Evolutionary conservation across 768 basidiomycete species (phyloP).

Genomic region (Cantharellus cinnabarinus): DNA sequence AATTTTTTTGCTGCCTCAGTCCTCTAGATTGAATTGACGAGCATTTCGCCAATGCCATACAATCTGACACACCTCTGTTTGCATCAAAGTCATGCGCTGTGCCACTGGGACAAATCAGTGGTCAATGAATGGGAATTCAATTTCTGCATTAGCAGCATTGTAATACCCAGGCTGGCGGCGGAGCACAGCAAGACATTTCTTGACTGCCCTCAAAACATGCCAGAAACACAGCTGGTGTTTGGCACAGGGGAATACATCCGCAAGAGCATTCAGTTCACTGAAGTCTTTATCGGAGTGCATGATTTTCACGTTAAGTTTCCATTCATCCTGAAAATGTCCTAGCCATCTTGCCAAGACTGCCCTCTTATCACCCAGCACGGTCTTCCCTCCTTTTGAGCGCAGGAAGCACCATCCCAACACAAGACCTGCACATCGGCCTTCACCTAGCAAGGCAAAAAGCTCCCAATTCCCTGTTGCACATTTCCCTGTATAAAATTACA

Average conservation of each 20-base stretch:
- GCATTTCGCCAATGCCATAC: background rate
- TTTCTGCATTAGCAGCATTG: conserved; percentile 15
- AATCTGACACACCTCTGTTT: background rate
- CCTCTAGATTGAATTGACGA: too few species aligned
- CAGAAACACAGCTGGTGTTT: conserved; percentile 24
- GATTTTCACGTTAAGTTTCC: conserved; percentile 11
- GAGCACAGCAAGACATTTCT: conserved; percentile 15
- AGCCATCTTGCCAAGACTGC: conserved; percentile 13
- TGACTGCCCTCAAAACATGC: conserved; percentile 19
- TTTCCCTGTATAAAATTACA: conserved; percentile 15
- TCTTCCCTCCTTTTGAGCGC: background rate
- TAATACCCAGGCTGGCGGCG: conserved; percentile 12
- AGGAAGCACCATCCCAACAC: conserved; percentile 18
- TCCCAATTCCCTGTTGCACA: background rate
- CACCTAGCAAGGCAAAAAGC: conserved; percentile 17
- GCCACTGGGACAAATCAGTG: conserved; percentile 12
- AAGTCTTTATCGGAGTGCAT: conserved; percentile 19
- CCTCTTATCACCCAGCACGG: background rate
- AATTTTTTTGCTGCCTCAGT: too few species aligned
- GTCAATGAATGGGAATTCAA: conserved; percentile 14
- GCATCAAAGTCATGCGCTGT: conserved; percentile 10
- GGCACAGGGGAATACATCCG: conserved; percentile 12
- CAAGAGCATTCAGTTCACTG: conserved; percentile 18
- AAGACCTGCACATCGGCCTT: conserved; percentile 17
- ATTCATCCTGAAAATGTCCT: conserved; percentile 10